Evolutionary conservation across 208 protist genomes (phyloP), one percentile per base, ranked within the genome.

Genomic region (Strigomonas culicis): DNA sequence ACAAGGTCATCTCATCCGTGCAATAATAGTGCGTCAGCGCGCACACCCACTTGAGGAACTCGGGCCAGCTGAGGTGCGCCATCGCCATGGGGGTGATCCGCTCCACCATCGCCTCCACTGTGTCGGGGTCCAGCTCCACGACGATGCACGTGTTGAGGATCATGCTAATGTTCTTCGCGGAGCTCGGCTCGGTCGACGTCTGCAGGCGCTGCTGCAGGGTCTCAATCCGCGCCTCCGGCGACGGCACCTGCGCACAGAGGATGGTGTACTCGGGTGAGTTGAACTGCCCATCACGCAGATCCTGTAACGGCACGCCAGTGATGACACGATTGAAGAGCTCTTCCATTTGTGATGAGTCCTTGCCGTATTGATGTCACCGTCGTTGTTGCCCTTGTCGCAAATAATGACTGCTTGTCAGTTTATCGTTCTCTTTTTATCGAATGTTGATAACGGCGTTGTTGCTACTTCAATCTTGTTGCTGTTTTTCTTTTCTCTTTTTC

Each of bases 1-100:
- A 93, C 43, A 96, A 63, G 3, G 90, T 96, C 44, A 93, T 74
- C 32, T 94, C 90, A 62, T 96, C 90, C 0, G 90, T 96, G 68
- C 87, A 93, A 80, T 93, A 94, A 72, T 92, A 90, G 75, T 96
- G 90, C 24, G 88, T 70, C 68, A 96, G 64, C 31, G 90, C 86
- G 66, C 83, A 94, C 31, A 84, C 75, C 90, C 87, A 94, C 28
- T 72, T 66, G 49, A 89, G 61, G 39, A 84, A 81, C n/a, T 91
- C 79, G 21, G 72, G 62, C 90, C 90, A 96, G 24, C 74, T 72
- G 53, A 78, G 36, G 69, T 94, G 85, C 62, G 84, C 72, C 32
- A 75, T 70, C 4, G 86, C 80, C 27, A 88, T 68, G 25, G 60
- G 30, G 4, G 74, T 74, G 32, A 94, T 31, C n/a, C 50, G 73